Conservation (phyloP, 345 rosid genomes). For the Salix arbutifolia region DNA sequence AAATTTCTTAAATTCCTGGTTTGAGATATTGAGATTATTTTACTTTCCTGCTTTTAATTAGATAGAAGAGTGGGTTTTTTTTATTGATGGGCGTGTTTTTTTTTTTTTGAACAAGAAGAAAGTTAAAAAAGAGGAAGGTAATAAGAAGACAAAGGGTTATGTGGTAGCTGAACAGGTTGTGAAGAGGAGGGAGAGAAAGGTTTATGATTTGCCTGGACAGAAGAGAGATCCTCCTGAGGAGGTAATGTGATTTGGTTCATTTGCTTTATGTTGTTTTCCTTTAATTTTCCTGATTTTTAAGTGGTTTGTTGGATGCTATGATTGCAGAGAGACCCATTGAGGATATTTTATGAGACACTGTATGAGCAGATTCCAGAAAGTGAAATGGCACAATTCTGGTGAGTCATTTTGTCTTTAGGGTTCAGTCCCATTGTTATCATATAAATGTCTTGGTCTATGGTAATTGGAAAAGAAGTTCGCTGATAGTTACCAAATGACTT, state of each 20-base stretch:
- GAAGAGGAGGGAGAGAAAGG: slow-evolving; percentile 71
- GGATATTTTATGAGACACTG: slow-evolving; percentile 85
- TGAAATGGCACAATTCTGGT: slow-evolving; percentile 96
- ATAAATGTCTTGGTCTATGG: neutral
- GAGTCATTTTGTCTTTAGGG: slow-evolving; percentile 27
- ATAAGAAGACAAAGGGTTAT: slow-evolving; percentile 34
- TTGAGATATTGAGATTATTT: neutral
- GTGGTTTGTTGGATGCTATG: slow-evolving; percentile 14
- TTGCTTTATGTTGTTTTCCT: neutral
- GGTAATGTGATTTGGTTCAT: slow-evolving; percentile 44
- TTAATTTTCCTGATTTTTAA: neutral
- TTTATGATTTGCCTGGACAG: slow-evolving; percentile 84
- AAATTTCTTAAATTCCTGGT: neutral
- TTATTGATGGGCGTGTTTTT: neutral
- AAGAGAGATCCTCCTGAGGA: slow-evolving; percentile 79
- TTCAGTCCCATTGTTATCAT: neutral
- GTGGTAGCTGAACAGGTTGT: slow-evolving; percentile 21
- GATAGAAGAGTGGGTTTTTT: neutral
- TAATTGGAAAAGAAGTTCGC: neutral
- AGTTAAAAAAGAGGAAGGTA: slow-evolving; percentile 30
- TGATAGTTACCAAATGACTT: neutral
- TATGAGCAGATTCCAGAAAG: slow-evolving; percentile 70
- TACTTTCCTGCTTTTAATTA: neutral
- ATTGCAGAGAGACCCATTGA: slow-evolving; percentile 89
- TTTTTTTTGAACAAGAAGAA: slow-evolving; percentile 39